Evolutionary conservation across 371 early-diverging fungal genomes (phyloP).

Genomic region (Apophysomyces variabilis): DNA sequence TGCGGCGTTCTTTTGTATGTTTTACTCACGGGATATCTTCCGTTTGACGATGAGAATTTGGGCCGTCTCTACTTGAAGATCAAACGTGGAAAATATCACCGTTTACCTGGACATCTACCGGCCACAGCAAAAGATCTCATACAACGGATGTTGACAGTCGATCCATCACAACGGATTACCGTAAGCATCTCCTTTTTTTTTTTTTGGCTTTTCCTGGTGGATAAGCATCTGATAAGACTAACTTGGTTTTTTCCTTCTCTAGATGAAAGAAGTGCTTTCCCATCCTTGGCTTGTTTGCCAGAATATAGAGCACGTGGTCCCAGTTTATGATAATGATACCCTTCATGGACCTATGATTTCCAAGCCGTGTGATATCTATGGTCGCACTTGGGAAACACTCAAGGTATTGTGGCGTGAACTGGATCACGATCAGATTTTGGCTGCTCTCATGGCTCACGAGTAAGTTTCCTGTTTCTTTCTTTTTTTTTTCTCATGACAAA

Average conservation of each 20-base stretch:
- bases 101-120: constrained; percentile 66
- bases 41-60: constrained; percentile 78
- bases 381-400: constrained; percentile 44
- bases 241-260: constrained; percentile 1
- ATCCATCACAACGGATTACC: constrained; percentile 42
- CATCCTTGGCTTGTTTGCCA: constrained; percentile 40
- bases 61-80: constrained; percentile 73
- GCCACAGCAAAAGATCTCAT: constrained; percentile 60
- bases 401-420: constrained; percentile 46
- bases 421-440: constrained; percentile 30
- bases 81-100: constrained; percentile 37
- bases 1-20: constrained; percentile 77
- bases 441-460: constrained; percentile 28
- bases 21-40: constrained; percentile 73
- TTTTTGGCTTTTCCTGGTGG: too few relatives aligned
- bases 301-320: background rate
- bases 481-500: background rate
- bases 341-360: constrained; percentile 21
- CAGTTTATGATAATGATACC: constrained; percentile 19
- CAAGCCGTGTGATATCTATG: constrained; percentile 29
- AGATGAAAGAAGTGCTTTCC: constrained; percentile 37
- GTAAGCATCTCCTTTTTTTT: constrained; percentile 30
- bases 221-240: background rate
- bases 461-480: constrained; percentile 1
- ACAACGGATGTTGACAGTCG: constrained; percentile 31